These are phyloP conservation scores for Saccharomycopsis fibuligera DNA, from an alignment of 805 yeast species.

Conservation along the genomic window DNA sequence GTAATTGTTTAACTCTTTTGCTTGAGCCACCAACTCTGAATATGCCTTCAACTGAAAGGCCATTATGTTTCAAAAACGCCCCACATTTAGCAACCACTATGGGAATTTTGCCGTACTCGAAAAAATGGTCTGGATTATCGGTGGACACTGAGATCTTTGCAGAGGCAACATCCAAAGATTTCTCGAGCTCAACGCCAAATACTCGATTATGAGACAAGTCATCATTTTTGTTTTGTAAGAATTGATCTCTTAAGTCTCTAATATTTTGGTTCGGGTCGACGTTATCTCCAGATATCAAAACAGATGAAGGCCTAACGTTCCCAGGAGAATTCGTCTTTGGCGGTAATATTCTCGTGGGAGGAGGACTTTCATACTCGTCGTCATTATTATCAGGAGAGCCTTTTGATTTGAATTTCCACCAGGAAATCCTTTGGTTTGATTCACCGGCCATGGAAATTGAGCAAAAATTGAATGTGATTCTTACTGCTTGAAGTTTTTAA, in stretches of 20 bases:
- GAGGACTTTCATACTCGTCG: constrained; percentile 4
- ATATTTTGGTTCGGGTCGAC: background rate
- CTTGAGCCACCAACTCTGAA: constrained; percentile 91
- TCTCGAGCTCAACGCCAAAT: constrained; percentile 74
- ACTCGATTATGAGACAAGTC: constrained; percentile 30
- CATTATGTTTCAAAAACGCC: constrained; percentile 70
- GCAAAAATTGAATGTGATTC: no score
- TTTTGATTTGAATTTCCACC: constrained; percentile 19
- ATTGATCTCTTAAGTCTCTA: constrained; percentile 3
- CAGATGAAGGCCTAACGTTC: background rate
- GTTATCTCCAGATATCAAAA: background rate
- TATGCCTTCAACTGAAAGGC: constrained; percentile 78
- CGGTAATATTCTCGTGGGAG: background rate
- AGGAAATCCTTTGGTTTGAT: constrained; percentile 16
- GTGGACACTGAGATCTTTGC: constrained; percentile 66
- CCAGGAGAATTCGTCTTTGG: background rate
- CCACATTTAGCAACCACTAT: constrained; percentile 96
- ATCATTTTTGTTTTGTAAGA: background rate
- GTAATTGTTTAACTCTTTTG: constrained; percentile 80
- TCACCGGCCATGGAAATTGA: constrained; percentile 18
- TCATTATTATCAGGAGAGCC: background rate
- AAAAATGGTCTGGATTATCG: constrained; percentile 49
- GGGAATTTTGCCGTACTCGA: constrained; percentile 85
- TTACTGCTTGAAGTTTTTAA: no score
- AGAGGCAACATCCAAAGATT: constrained; percentile 68